Evolutionary conservation across 2,329 filamentous ascomycete species (phyloP).

Genomic region (Tolypocladium amazonense): DNA sequence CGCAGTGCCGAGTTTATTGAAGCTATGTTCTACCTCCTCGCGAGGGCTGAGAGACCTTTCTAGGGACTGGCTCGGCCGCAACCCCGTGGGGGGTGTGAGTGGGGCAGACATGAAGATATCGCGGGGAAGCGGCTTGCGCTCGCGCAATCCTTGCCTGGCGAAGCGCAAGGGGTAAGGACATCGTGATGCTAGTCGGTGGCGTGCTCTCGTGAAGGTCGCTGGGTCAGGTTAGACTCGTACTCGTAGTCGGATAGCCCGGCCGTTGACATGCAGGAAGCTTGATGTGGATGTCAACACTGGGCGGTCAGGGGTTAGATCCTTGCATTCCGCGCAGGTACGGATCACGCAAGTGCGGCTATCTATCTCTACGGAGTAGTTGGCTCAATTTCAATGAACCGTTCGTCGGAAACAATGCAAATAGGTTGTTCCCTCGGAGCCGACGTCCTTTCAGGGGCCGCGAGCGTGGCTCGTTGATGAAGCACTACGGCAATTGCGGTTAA

Average conservation of each 20-base stretch:
- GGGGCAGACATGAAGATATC: background rate
- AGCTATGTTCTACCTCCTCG: background rate
- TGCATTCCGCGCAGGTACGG: too few relatives aligned
- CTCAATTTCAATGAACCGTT: too few relatives aligned
- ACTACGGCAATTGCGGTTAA: too few relatives aligned
- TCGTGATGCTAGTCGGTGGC: background rate
- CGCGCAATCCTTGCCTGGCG: background rate
- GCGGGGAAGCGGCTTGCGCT: background rate
- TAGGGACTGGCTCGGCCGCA: background rate
- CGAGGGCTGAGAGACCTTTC: background rate
- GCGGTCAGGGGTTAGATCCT: background rate
- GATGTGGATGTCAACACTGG: background rate
- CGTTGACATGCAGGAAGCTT: background rate
- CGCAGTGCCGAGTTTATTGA: background rate
- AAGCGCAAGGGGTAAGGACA: background rate
- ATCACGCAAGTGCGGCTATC: too few relatives aligned
- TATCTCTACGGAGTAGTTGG: too few relatives aligned
- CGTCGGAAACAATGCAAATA: too few relatives aligned
- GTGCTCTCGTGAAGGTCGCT: background rate
- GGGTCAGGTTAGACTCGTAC: background rate
- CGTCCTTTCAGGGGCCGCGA: too few relatives aligned
- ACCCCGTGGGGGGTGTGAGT: background rate
- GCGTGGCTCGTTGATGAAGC: too few relatives aligned
- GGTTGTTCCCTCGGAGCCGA: too few relatives aligned
- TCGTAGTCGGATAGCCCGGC: background rate